Base-by-base conservation (phyloP, 352 stramenopile genomes). In the Phytophthora tubulina region DNA sequence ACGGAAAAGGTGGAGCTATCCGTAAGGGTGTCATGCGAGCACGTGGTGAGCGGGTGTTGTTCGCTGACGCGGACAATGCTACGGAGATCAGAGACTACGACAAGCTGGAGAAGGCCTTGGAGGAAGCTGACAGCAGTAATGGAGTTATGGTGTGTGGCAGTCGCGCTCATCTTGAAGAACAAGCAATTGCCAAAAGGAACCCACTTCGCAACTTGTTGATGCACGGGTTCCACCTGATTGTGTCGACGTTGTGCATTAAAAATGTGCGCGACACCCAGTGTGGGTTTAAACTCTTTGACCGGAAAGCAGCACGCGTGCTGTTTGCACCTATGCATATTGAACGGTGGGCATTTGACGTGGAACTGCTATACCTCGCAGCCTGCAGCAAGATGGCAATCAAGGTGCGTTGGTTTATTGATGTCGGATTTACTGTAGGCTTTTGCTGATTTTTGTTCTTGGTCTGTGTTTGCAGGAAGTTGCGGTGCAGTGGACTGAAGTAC, bases 311-410 rank as follows among this genome's bases (percentile, higher is more conserved):
- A 9, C 81, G 80, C 8, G 68, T 94, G 15, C 64, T 98, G 11
- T 98, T 98, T 75, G 69, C 86, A 45, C 88, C 91, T n/a, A 84
- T 98, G 80, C 95, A 98, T 81, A 93, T 98, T 17, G 88, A 98
- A 62, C 89, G 95, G 41, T 98, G 95, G 95, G 93, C 92, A 17
- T 98, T 98, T 73, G 95, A 98, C 71, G 92, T 98, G n/a, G 95
- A 98, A 64, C 57, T 98, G 63, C 76, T 98, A 31, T 97, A 93
- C 75, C 68, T 98, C 53, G 92, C 88, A 15, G 85, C 73, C 3
- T 75, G 63, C 52, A 87, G 73, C 41, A 80, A 82, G 30, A 76
- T 95, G 57, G 55, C 63, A 14, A 80, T 95, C 48, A 91, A 92
- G 82, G 86, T 91, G 55, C 8, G 58, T 48, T 49, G 11, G 36